Base-by-base conservation (phyloP, 176 grass and related monocot genomes). In the Cenchrus americanus region DNA sequence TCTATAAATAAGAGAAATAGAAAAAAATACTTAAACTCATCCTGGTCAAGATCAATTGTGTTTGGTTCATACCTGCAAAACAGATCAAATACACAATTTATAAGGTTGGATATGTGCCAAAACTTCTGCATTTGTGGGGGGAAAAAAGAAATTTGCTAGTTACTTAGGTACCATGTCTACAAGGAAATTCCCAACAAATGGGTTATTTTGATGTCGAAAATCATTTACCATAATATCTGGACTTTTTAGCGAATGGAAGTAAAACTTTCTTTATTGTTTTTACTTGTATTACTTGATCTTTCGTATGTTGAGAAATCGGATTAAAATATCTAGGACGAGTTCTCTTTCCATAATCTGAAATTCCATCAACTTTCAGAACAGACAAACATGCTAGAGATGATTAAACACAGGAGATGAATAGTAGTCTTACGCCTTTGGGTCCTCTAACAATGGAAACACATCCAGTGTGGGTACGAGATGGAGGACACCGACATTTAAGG, bases 391-490 rank as follows among this genome's bases (percentile, higher is more conserved):
- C 4, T 66, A 67, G 69, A 86, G 71, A 88, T 48, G 71, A 88
- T 48, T 18, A 19, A 9, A 30, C 14, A 73, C n/a, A 46, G 43
- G 46, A 71, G 64, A 34, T 77, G 49, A 81, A 57, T 77, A 81
- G 18, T 44, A 86, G 43, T 32, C 94, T 92, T 95, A 98, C 96
- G 2, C 92, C 77, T 98, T 93, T 77, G 96, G 96, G 43, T 98
- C 89, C 78, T 84, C 91, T 67, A 98, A 89, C 78, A 98, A 83
- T 2, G 96, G 91, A 66, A 98, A 98, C 68, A 92, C 96, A 66
- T 98, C 96, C 80, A 98, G 76, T 84, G 96, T 92, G 52, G 96
- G 96, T 49, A 92, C 91, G 77, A 98, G 92, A 94, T 98, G 96
- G 73, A 98, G 93, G 83, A 98, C 96, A 47, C 96, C 96, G 71